Evolutionary conservation across 2,329 filamentous ascomycete genomes (phyloP).

Genomic region (Macrophomina phaseolina): DNA sequence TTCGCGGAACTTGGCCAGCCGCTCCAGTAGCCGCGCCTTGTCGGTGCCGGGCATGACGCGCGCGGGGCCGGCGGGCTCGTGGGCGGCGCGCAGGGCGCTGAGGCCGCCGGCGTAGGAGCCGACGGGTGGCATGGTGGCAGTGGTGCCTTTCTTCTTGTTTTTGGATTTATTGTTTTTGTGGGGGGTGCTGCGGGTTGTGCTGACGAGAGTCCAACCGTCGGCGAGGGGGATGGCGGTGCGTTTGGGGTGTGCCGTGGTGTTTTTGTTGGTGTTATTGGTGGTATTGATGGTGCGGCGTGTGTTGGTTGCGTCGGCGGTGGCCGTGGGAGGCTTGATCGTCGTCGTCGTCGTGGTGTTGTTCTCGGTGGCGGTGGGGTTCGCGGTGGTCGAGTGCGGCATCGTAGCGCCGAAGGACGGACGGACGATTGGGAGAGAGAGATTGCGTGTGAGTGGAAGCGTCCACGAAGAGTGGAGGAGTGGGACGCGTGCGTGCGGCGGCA

Average conservation of each 20-base stretch:
- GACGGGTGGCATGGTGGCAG: background rate
- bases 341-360: background rate
- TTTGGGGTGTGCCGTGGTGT: slow-evolving; percentile 33
- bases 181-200: slow-evolving; percentile 38
- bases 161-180: slow-evolving; percentile 33
- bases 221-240: slow-evolving; percentile 37
- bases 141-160: background rate
- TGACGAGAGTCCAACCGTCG: slow-evolving; percentile 47
- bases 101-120: background rate
- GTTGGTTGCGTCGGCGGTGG: background rate
- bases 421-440: no score
- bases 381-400: slow-evolving; percentile 18
- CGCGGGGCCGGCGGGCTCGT: slow-evolving; percentile 15
- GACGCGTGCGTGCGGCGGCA: background rate
- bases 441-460: no score
- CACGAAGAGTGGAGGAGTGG: background rate
- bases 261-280: background rate
- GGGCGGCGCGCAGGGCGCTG: slow-evolving; percentile 21
- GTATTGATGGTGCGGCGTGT: background rate
- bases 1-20: slow-evolving; percentile 15
- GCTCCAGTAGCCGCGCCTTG: slow-evolving; percentile 13
- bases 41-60: slow-evolving; percentile 12
- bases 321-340: background rate
- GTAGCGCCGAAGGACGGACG: background rate
- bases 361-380: background rate